A percentile compares a stretch with the other conserved stretches of the same genome.
Evolutionary conservation across 805 yeast species (phyloP).

Genomic region (Candida golubevii): DNA sequence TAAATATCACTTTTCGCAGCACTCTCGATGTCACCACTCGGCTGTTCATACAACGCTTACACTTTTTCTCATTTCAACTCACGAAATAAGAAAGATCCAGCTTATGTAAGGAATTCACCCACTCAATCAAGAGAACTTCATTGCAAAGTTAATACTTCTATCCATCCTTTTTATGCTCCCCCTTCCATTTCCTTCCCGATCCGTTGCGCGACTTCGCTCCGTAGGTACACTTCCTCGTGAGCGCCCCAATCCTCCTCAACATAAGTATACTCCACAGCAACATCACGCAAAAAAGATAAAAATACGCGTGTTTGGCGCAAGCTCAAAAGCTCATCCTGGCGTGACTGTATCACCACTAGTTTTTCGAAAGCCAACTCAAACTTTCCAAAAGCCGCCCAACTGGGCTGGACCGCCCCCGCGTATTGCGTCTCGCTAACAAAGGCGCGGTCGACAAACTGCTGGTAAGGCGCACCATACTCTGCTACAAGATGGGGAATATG

Average conservation of each 20-base stretch:
- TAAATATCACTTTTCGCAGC: no score
- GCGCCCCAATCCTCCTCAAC: constrained; percentile 43
- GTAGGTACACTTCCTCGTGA: constrained; percentile 62
- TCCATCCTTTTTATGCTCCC: no score
- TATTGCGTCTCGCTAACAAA: constrained; percentile 29
- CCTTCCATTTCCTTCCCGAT: no score
- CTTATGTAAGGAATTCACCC: no score
- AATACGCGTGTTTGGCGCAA: constrained; percentile 46
- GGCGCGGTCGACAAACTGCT: constrained; percentile 55
- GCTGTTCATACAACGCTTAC: no score
- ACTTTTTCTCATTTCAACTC: no score
- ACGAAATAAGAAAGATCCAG: no score
- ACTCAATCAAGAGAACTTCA: no score
- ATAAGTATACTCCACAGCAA: constrained; percentile 8
- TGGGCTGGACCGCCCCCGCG: constrained; percentile 25
- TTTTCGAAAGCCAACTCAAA: constrained; percentile 7
- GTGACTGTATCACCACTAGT: constrained; percentile 53
- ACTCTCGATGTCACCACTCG: no score
- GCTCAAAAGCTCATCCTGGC: constrained; percentile 61
- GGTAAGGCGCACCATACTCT: constrained; percentile 58
- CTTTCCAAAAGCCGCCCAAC: constrained; percentile 6
- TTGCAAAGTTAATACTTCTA: no score
- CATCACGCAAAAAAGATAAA: constrained; percentile 26
- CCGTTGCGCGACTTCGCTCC: constrained; percentile 30
- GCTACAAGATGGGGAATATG: constrained; percentile 45